phyloP scores from a whole-genome alignment of 2,329 filamentous ascomycete species.

The Penicillium sp. region DNA sequence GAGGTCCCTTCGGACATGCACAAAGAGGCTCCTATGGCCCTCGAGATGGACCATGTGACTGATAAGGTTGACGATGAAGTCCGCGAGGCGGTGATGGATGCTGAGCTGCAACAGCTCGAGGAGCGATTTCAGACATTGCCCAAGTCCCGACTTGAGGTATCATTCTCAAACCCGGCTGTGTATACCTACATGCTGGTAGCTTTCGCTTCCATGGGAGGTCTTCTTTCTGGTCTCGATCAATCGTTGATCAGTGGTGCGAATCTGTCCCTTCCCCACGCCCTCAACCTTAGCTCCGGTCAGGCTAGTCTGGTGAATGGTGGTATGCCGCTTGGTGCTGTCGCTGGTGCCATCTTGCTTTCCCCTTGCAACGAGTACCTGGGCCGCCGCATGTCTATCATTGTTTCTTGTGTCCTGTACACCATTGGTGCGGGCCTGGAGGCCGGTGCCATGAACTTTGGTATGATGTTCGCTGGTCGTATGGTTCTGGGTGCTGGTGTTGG shows the following conservation, averaged over 20 bases:
- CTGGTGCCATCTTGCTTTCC: slow-evolving; percentile 66
- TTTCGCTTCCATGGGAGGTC: slow-evolving; percentile 74
- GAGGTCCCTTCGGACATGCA: slow-evolving; percentile 26
- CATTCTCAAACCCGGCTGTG: slow-evolving; percentile 62
- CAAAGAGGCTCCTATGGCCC: slow-evolving; percentile 24
- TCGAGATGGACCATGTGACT: slow-evolving; percentile 31
- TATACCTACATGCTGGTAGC: slow-evolving; percentile 70
- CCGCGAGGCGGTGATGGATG: slow-evolving; percentile 35
- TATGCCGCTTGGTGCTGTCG: slow-evolving; percentile 72
- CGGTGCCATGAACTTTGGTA: slow-evolving; percentile 66
- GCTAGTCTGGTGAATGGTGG: slow-evolving; percentile 68
- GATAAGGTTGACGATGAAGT: slow-evolving; percentile 21
- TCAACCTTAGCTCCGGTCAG: slow-evolving; percentile 57
- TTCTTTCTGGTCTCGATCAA: slow-evolving; percentile 72
- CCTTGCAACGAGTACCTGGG: slow-evolving; percentile 69
- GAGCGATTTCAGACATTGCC: slow-evolving; percentile 22
- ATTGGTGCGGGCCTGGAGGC: slow-evolving; percentile 69
- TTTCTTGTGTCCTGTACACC: slow-evolving; percentile 69
- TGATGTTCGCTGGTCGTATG: slow-evolving; percentile 69
- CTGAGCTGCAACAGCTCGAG: slow-evolving; percentile 32
- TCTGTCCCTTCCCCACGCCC: slow-evolving; percentile 62
- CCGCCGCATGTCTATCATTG: slow-evolving; percentile 67
- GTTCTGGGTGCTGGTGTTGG: slow-evolving; percentile 71
- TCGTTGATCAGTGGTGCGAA: slow-evolving; percentile 69
- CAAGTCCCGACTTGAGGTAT: slow-evolving; percentile 42